Evolutionary conservation across 1,139 yeast species (phyloP), one percentile per base, ranked within the genome.

Genomic region (Suhomyces wounanorum): DNA sequence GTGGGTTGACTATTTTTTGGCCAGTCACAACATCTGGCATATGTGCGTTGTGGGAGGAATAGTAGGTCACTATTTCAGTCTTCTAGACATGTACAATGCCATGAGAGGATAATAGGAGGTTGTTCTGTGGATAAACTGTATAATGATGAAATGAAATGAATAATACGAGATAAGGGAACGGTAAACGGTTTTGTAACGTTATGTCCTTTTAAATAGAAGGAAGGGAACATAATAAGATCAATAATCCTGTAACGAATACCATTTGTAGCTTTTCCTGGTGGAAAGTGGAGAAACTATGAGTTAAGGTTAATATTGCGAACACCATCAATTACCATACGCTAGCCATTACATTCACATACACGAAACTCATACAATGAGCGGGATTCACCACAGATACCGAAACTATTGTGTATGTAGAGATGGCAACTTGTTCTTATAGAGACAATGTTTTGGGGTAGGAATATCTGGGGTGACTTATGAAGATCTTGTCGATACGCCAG

Each of bases 11-110:
- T 87, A 87, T 65, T 68, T 79, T 28, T 76, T 85, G 53, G 79
- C 84, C 36, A 89, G 97, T 46, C 99, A 94, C 68, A 91, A 90
- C 62, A 73, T 94, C 35, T 94, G 99, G 99, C 99, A 94, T 69
- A 67, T 90, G 16, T 89, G 89, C 64, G 99, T 94, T 40, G 81
- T 94, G 37, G 78, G 88, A 37, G 99, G 99, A 1, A 83, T 91
- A 23, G 70, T 89, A 52, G 96, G 95, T 37, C 97, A 92, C 68
- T 94, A 92, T 67, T 73, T 75, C 50, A 91, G 95, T 25, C 75
- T 90, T 28, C 73, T 89, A 56, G 84, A 82, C 53, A 85, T 91
- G 86, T 85, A 86, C 57, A 70, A 67, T 40, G 58, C 58, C 40
- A 59, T 65, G 43, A 48, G 50, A 35, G n/a, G 25, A 14, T 36